These are phyloP conservation scores for Chrysanthemum makinoi DNA, from an alignment of 129 eudicot genomes.

Conservation along the genomic window DNA sequence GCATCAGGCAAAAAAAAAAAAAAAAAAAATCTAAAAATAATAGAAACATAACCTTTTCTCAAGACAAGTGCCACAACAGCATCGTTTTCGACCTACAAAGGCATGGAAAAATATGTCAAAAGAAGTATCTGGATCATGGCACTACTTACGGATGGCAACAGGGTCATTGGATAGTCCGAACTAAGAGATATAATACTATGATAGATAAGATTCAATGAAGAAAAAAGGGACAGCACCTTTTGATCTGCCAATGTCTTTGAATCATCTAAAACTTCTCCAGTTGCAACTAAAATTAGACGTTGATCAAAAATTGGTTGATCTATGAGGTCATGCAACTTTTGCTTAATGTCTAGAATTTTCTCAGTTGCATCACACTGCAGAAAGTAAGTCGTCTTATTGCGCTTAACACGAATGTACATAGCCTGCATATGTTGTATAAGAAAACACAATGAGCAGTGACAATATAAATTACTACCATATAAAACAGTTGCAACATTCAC, in stretches of 20 bases:
- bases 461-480: not conserved
- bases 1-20: not conserved
- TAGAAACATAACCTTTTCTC: conserved; percentile 76
- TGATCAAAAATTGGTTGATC: conserved; percentile 85
- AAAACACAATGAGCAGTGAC: not conserved
- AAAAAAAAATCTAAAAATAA: not conserved
- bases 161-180: not conserved
- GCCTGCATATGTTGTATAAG: conserved; percentile 39
- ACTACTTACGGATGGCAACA: not conserved
- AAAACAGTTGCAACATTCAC: not conserved
- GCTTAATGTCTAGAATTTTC: conserved; percentile 73
- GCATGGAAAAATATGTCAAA: conserved; percentile 15
- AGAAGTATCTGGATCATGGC: conserved; percentile 3
- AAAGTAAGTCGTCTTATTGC: conserved; percentile 87
- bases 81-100: conserved; percentile 89
- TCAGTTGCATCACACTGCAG: conserved; percentile 89
- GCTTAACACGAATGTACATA: conserved; percentile 95
- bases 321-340: conserved; percentile 64
- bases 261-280: conserved; percentile 75
- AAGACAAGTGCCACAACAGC: conserved; percentile 89
- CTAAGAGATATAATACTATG: not conserved
- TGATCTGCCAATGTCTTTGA: conserved; percentile 93
- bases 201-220: not conserved
- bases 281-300: conserved; percentile 59
- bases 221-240: conserved; percentile 46